Evolutionary conservation across 345 rosid species (phyloP).

Genomic region (Lepidium aucheri): DNA sequence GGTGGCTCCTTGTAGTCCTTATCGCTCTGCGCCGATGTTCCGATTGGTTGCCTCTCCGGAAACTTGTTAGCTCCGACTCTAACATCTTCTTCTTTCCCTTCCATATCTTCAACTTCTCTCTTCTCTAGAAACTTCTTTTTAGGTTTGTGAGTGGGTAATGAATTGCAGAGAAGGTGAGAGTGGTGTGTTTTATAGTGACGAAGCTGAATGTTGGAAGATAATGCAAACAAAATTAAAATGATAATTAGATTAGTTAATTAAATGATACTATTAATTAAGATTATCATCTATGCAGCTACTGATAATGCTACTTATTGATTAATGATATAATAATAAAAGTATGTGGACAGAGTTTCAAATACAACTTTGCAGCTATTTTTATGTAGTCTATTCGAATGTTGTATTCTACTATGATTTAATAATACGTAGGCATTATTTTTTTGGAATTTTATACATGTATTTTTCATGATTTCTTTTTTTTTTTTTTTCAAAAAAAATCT

Average conservation of each 20-base stretch:
- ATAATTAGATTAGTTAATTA: not conserved
- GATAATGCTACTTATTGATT: slow-evolving; percentile 15
- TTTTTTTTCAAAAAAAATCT: not conserved
- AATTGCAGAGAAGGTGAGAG: slow-evolving; percentile 14
- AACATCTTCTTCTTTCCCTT: slow-evolving; percentile 46
- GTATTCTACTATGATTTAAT: not conserved
- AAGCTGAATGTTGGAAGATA: slow-evolving; percentile 1
- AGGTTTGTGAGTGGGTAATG: slow-evolving; percentile 22
- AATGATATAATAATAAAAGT: slow-evolving; percentile 15
- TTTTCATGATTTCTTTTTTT: not conserved
- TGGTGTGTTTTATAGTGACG: slow-evolving; percentile 14
- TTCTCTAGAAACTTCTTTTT: not conserved
- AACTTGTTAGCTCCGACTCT: slow-evolving; percentile 43
- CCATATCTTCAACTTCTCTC: slow-evolving; percentile 23
- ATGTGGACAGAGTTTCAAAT: slow-evolving; percentile 25
- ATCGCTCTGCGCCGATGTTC: slow-evolving; percentile 39
- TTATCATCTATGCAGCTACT: slow-evolving; percentile 16
- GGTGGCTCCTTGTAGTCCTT: slow-evolving; percentile 49
- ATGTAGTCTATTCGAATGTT: not conserved
- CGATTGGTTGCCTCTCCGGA: slow-evolving; percentile 41
- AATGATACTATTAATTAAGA: slow-evolving; percentile 6
- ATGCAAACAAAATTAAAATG: not conserved
- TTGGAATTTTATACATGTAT: slow-evolving; percentile 1
- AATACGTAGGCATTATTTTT: not conserved
- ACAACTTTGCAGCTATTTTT: slow-evolving; percentile 2